phyloP scores from a whole-genome alignment of 257 asterid genomes.

The Solanum corneliomulleri region DNA sequence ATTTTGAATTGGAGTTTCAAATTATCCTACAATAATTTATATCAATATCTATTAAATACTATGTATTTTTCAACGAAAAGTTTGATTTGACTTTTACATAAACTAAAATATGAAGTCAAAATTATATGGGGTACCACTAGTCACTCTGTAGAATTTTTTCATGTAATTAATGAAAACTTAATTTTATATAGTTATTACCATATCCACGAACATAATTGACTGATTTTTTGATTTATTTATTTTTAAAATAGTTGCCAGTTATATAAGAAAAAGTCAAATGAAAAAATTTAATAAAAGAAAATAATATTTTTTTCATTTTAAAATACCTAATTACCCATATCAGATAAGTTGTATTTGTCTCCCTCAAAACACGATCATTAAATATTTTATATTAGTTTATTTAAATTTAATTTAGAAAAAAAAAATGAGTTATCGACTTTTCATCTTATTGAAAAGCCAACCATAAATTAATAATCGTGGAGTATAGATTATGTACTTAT shows the following conservation, averaged over 20 bases:
- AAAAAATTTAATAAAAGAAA: not conserved
- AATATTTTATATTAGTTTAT: too few species aligned
- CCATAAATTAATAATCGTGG: not conserved
- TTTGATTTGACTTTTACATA: not conserved
- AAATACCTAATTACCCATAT: not conserved
- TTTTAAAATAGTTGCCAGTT: too few species aligned
- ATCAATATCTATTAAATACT: not conserved
- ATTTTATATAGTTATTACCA: not conserved
- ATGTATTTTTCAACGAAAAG: not conserved
- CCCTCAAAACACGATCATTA: not conserved
- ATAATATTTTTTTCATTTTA: not conserved
- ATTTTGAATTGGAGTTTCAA: accelerated
- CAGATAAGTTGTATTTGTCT: not conserved
- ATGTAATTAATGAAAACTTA: not conserved
- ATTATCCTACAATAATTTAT: accelerated
- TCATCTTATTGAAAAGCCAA: not conserved
- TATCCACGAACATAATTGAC: not conserved
- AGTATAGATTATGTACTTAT: not conserved
- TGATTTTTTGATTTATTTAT: not conserved
- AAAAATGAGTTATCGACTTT: not conserved
- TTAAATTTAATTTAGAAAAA: not conserved
- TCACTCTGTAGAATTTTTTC: not conserved
- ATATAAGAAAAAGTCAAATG: not conserved
- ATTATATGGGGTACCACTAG: not conserved
- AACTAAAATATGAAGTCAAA: not conserved